Percentiles rank a stretch among this genome's conserved stretches.
Conservation (phyloP, 2,329 filamentous ascomycete species). For the Sporothrix brasiliensis region DNA sequence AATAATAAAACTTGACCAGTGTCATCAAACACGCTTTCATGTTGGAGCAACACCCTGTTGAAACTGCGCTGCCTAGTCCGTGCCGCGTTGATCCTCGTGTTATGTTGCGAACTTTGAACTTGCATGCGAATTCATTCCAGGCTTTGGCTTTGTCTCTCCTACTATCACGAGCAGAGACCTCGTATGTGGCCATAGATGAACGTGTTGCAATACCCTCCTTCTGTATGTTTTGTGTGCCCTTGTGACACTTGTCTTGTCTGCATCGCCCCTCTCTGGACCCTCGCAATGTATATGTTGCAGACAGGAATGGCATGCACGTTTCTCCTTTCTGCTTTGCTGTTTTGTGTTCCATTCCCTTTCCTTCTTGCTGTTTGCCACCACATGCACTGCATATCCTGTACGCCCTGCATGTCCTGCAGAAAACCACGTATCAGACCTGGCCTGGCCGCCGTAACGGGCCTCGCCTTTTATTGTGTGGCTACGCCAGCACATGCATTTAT, state of each 20-base stretch:
- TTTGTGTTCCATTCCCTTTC: not conserved
- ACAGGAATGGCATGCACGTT: not conserved
- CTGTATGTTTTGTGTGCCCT: constrained; percentile 6
- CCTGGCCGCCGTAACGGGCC: constrained; percentile 28
- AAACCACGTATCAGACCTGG: constrained; percentile 25
- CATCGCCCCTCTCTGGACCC: not conserved
- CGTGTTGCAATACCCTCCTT: constrained; percentile 1
- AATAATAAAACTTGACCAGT: not conserved
- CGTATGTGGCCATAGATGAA: constrained; percentile 17
- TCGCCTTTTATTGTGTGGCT: not conserved
- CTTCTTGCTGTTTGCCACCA: constrained; percentile 8
- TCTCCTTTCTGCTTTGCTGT: constrained; percentile 5
- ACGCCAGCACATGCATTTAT: constrained; percentile 27
- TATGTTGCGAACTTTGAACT: not conserved
- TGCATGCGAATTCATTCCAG: not conserved
- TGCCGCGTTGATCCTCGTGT: not conserved
- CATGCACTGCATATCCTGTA: constrained; percentile 11
- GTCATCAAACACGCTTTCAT: not conserved
- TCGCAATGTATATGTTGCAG: not conserved
- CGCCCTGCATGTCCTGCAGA: constrained; percentile 17
- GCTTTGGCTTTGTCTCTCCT: not conserved
- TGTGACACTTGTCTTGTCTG: not conserved
- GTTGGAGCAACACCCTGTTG: not conserved
- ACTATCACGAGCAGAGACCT: constrained; percentile 14
- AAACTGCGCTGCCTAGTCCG: not conserved